Conservation (phyloP, 805 yeast genomes). For the Metschnikowia corniflorae region DNA sequence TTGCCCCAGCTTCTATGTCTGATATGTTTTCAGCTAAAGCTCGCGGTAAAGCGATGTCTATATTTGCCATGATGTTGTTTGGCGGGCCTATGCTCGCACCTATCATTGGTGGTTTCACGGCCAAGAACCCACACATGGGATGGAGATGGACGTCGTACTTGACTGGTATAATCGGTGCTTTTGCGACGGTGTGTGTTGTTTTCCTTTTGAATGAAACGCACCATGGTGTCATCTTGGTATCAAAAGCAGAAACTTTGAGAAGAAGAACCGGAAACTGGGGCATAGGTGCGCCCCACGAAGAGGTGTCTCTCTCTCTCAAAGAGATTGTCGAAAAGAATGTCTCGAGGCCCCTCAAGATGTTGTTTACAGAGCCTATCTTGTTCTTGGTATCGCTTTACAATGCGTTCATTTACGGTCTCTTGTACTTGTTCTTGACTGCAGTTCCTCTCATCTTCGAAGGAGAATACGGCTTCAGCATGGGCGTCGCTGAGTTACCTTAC, state of each 20-base stretch:
- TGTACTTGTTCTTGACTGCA: constrained; percentile 71
- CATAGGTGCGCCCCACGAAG: constrained; percentile 72
- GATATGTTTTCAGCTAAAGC: constrained; percentile 17
- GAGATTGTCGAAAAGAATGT: constrained; percentile 61
- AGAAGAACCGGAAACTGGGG: constrained; percentile 78
- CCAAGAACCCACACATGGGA: constrained; percentile 52
- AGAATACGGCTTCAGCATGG: constrained; percentile 54
- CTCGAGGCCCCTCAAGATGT: constrained; percentile 65
- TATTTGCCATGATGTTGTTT: constrained; percentile 34
- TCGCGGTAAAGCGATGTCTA: constrained; percentile 24
- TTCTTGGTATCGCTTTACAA: constrained; percentile 66
- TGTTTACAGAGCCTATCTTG: constrained; percentile 67
- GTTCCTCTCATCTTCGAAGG: constrained; percentile 57
- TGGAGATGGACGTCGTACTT: constrained; percentile 85
- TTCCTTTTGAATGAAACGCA: constrained; percentile 66
- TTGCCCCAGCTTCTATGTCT: constrained; percentile 24
- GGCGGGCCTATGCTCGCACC: constrained; percentile 24
- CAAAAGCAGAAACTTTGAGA: constrained; percentile 62
- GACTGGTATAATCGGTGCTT: constrained; percentile 56
- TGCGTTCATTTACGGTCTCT: constrained; percentile 76
- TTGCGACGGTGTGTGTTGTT: constrained; percentile 36
- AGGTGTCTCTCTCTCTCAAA: constrained; percentile 22
- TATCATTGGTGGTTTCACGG: constrained; percentile 56
- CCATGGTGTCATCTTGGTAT: constrained; percentile 60
- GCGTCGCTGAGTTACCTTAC: constrained; percentile 77